Conservation (phyloP, 768 basidiomycete genomes). For the Phylloporus sp. region DNA sequence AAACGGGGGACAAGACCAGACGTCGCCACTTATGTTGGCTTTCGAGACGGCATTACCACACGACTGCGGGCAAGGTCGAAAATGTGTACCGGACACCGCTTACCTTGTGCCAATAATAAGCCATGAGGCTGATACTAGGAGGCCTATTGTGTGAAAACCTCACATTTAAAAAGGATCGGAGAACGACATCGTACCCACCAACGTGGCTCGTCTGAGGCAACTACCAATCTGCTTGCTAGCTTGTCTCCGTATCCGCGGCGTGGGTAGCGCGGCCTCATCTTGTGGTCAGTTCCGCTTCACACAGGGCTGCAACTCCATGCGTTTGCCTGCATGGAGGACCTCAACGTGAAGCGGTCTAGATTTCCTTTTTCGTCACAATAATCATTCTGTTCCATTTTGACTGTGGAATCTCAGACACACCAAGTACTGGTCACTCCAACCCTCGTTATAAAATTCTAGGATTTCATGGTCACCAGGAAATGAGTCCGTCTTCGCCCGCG, state of each 20-base stretch:
- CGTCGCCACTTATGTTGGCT: conserved; percentile 1
- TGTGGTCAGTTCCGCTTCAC: not conserved
- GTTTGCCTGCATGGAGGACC: not conserved
- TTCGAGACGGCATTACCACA: conserved; percentile 2
- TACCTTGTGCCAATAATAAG: conserved; percentile 19
- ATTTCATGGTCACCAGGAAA: too few species aligned
- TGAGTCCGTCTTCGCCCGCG: too few species aligned
- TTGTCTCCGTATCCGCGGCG: not conserved
- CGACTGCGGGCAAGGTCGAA: not conserved
- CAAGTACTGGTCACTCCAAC: not conserved
- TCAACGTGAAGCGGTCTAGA: not conserved
- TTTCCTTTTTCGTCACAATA: not conserved
- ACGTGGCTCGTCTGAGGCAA: not conserved
- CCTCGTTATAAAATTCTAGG: too few species aligned
- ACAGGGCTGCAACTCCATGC: not conserved
- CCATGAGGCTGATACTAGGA: not conserved
- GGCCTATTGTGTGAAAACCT: conserved; percentile 7
- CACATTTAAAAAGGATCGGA: not conserved
- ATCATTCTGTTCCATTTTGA: not conserved
- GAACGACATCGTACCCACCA: not conserved
- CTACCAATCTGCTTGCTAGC: not conserved
- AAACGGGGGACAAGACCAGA: not conserved
- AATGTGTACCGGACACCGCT: not conserved
- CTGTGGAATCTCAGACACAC: too few species aligned
- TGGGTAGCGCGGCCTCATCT: not conserved